phyloP scores from a whole-genome alignment of 257 asterid genomes.

The Leonotis leonurus region DNA sequence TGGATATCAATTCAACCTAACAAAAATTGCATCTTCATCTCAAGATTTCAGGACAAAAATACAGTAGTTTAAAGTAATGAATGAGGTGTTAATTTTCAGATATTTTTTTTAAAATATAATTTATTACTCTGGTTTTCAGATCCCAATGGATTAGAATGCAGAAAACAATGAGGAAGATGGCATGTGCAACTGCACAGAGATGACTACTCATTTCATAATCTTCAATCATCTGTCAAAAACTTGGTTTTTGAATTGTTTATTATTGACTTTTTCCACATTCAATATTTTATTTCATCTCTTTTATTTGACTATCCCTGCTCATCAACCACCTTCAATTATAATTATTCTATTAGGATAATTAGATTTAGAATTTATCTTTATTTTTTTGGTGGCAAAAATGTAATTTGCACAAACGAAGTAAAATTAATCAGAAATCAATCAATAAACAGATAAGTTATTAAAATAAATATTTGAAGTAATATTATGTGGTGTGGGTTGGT shows the following conservation, averaged over 20 bases:
- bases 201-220: constrained; percentile 19
- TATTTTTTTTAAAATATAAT: neutral
- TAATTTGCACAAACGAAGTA: no score
- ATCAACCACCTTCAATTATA: constrained; percentile 19
- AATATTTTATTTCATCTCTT: neutral
- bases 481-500: no score
- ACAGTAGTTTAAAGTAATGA: neutral
- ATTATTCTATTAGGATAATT: constrained; percentile 8
- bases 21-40: constrained; percentile 20
- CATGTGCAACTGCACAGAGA: constrained; percentile 33
- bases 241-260: constrained; percentile 14
- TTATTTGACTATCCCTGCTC: constrained; percentile 6
- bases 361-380: no score
- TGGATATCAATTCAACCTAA: constrained; percentile 19
- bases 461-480: no score
- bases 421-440: no score
- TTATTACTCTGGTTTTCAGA: constrained; percentile 15
- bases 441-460: no score
- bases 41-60: neutral
- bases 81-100: constrained; percentile 16
- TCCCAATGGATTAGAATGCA: constrained; percentile 38
- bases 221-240: constrained; percentile 24
- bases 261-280: constrained; percentile 22
- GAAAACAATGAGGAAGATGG: constrained; percentile 12
- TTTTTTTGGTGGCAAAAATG: no score